A percentile compares a stretch with the other conserved stretches of the same genome.
Conservation (phyloP, 1,284 basidiomycete species). For the Pyrrhoderma lamaoense region DNA sequence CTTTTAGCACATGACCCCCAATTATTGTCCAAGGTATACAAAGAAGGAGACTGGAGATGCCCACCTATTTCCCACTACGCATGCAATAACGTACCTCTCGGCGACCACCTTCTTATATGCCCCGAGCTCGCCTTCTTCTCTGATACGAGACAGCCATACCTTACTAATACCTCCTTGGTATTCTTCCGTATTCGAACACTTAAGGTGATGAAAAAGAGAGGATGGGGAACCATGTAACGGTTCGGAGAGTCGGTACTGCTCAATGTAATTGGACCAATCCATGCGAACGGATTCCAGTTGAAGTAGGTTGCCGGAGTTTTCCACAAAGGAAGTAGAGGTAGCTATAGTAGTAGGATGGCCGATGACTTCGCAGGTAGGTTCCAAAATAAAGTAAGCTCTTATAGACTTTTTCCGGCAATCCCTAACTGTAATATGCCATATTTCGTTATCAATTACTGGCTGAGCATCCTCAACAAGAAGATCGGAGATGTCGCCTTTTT, state of each 20-base stretch:
- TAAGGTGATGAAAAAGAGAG: conserved; percentile 26
- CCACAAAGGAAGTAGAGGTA: neutral
- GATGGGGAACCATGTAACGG: conserved; percentile 7
- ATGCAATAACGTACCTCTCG: conserved; percentile 55
- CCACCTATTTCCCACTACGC: conserved; percentile 60
- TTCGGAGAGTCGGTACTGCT: conserved; percentile 20
- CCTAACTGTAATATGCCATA: conserved; percentile 47
- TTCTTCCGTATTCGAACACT: conserved; percentile 63
- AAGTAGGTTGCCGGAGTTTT: conserved; percentile 7
- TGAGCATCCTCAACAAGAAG: conserved; percentile 36
- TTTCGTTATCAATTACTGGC: conserved; percentile 45
- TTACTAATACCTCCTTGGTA: conserved; percentile 60
- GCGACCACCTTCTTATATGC: conserved; percentile 41
- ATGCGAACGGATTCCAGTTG: conserved; percentile 32
- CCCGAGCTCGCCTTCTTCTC: conserved; percentile 37
- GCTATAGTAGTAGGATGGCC: conserved; percentile 38
- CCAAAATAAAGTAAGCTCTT: conserved; percentile 40
- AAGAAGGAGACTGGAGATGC: conserved; percentile 13
- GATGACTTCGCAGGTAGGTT: conserved; percentile 63
- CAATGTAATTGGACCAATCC: conserved; percentile 60
- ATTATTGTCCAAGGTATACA: neutral
- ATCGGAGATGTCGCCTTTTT: conserved; percentile 29
- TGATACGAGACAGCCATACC: conserved; percentile 45
- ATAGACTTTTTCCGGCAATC: conserved; percentile 15
- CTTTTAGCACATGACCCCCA: conserved; percentile 29